A percentile compares a stretch with the other conserved stretches of the same genome.
Evolutionary conservation across 306 rosid genomes (phyloP).

Genomic region (Glycine tomentella): DNA sequence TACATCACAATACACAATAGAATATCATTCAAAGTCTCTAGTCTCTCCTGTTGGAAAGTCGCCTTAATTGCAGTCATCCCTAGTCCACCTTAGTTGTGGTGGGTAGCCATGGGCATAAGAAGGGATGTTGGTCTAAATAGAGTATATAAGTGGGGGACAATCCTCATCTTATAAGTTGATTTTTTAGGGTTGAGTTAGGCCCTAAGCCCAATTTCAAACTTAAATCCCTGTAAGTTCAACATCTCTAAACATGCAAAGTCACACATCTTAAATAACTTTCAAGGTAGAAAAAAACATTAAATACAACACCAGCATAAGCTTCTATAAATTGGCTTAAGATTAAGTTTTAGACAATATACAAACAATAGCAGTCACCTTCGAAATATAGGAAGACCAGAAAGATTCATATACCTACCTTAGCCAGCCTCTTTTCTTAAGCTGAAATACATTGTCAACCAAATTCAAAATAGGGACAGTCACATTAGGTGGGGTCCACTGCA

Average conservation of each 20-base stretch:
- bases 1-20: background rate
- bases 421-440: constrained; percentile 99
- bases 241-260: too few species aligned
- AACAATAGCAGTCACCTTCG: background rate
- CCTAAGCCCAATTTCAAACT: too few species aligned
- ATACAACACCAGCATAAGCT: constrained; percentile 14
- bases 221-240: background rate
- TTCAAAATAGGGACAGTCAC: constrained; percentile 91
- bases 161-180: too few species aligned
- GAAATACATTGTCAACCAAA: constrained; percentile 96
- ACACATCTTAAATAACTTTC: constrained; percentile 21
- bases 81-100: too few species aligned
- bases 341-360: constrained; percentile 1
- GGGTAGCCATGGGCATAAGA: too few species aligned
- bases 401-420: constrained; percentile 68
- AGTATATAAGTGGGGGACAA: too few species aligned
- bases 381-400: constrained; percentile 32
- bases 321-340: constrained; percentile 15
- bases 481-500: constrained; percentile 99
- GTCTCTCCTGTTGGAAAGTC: background rate
- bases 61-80: too few species aligned
- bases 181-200: too few species aligned
- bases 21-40: background rate
- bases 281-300: background rate
- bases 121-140: too few species aligned